Conservation (phyloP, 2,329 filamentous ascomycete genomes). For the Anisogramma anomala region DNA sequence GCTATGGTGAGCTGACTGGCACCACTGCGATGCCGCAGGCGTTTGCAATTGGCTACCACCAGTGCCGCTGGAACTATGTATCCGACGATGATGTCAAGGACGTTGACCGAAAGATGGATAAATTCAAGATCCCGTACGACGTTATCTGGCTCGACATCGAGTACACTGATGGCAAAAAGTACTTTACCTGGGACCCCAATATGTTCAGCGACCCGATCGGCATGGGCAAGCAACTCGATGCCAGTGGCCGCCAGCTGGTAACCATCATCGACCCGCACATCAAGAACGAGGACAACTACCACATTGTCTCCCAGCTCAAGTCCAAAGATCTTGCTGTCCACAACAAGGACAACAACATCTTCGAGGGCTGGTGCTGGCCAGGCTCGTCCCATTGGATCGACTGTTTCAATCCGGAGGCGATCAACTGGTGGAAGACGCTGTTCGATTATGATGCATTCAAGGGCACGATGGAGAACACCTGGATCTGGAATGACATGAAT, state of each 20-base stretch:
- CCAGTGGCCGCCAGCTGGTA: conserved; percentile 79
- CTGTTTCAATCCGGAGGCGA: conserved; percentile 83
- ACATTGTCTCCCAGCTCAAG: conserved; percentile 68
- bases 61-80: conserved; percentile 98
- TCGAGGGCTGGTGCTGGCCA: conserved; percentile 98
- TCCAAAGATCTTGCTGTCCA: conserved; percentile 72
- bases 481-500: conserved; percentile 99
- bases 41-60: conserved; percentile 87
- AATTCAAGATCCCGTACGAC: conserved; percentile 90
- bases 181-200: conserved; percentile 92
- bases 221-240: conserved; percentile 81
- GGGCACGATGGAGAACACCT: conserved; percentile 75
- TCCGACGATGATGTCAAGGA: conserved; percentile 95
- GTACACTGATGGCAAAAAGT: conserved; percentile 93
- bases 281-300: conserved; percentile 77
- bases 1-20: conserved; percentile 82
- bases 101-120: conserved; percentile 93
- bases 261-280: conserved; percentile 96
- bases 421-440: conserved; percentile 80
- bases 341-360: conserved; percentile 81
- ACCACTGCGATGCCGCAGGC: conserved; percentile 85
- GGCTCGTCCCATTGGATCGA: conserved; percentile 95
- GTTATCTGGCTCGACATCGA: conserved; percentile 99
- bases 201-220: conserved; percentile 75
- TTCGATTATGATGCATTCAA: conserved; percentile 86